Percentiles rank a stretch among this genome's conserved stretches.
Evolutionary conservation across 345 rosid genomes (phyloP).

Genomic region (Psidium guajava): DNA sequence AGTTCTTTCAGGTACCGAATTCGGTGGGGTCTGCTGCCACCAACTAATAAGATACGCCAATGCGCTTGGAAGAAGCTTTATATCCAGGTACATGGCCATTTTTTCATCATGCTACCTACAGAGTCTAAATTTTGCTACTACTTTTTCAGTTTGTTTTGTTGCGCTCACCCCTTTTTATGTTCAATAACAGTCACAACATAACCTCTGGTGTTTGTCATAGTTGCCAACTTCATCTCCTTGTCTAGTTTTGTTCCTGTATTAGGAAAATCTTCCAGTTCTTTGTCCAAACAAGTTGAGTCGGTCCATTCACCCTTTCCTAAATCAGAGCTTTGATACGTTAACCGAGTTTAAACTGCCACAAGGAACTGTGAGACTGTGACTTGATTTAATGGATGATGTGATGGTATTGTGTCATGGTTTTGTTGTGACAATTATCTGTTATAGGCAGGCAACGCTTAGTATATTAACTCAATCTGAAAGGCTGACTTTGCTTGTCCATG

Average conservation of each 20-base stretch:
- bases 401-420: neutral
- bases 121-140: neutral
- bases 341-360: neutral
- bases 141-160: neutral
- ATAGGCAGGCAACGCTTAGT: neutral
- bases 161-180: neutral
- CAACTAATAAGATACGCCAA: conserved; percentile 48
- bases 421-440: neutral
- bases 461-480: neutral
- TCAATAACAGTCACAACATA: neutral
- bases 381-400: neutral
- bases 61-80: conserved; percentile 92
- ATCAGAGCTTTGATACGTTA: neutral
- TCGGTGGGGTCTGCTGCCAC: conserved; percentile 73
- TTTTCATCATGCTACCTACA: neutral
- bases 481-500: neutral
- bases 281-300: neutral
- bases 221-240: neutral
- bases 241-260: neutral
- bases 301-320: neutral
- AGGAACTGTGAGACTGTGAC: neutral
- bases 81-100: conserved; percentile 39
- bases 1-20: conserved; percentile 49
- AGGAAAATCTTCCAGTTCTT: neutral
- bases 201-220: neutral